These are phyloP conservation scores for Coprinopsis strossmayeri DNA, from an alignment of 768 basidiomycete genomes.

Conservation along the genomic window DNA sequence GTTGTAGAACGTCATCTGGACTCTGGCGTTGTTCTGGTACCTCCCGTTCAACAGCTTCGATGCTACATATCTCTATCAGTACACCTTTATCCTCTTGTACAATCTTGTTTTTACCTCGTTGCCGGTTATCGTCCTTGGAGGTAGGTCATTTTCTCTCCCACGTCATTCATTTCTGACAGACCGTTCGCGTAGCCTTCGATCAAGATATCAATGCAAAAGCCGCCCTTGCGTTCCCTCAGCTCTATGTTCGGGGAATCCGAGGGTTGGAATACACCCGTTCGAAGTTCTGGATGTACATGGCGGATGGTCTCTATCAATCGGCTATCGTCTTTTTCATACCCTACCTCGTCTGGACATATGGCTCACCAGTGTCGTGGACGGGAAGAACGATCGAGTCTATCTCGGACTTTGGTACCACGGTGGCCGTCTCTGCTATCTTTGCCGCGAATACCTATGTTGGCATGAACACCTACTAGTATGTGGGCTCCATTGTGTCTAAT, in stretches of 20 bases:
- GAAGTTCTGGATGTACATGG: constrained; percentile 95
- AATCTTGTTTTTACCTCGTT: constrained; percentile 92
- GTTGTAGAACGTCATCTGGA: constrained; percentile 83
- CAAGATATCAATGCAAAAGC: constrained; percentile 91
- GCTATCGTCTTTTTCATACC: constrained; percentile 83
- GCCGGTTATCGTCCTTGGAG: constrained; percentile 86
- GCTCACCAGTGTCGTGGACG: constrained; percentile 63
- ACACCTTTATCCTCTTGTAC: constrained; percentile 88
- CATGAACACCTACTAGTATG: constrained; percentile 84
- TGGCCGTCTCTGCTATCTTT: constrained; percentile 81
- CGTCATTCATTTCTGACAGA: too few species aligned
- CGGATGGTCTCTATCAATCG: constrained; percentile 92
- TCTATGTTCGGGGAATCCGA: constrained; percentile 92
- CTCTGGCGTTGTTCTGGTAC: constrained; percentile 91
- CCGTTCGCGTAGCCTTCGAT: constrained; percentile 66
- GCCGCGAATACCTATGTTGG: constrained; percentile 89
- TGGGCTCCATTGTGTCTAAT: constrained; percentile 16
- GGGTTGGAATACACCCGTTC: constrained; percentile 87
- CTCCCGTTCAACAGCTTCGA: constrained; percentile 91
- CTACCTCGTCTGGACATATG: constrained; percentile 64
- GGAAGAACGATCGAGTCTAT: constrained; percentile 75
- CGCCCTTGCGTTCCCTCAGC: constrained; percentile 86
- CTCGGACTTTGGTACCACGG: constrained; percentile 88
- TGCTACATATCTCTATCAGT: constrained; percentile 91
- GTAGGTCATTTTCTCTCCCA: constrained; percentile 30